Evolutionary conservation across 208 protist species (phyloP).

Genomic region (Leishmania tarentolae): DNA sequence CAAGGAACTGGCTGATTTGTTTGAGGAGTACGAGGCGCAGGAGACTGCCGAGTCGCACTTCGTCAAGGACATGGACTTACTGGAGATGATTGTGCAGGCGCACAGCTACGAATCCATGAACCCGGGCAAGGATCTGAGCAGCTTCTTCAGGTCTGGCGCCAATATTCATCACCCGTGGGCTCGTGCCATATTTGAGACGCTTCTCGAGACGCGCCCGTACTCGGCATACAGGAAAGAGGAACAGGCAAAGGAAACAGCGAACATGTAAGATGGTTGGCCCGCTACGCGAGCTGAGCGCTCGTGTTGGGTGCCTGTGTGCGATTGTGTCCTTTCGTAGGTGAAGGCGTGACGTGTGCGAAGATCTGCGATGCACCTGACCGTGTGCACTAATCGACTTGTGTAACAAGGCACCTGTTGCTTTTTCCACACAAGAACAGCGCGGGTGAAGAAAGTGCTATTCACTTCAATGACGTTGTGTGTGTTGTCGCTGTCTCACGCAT

Average conservation of each 20-base stretch:
- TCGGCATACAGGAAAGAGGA: conserved; percentile 15
- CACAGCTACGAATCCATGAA: conserved; percentile 78
- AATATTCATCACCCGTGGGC: conserved; percentile 84
- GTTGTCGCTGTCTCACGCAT: neutral
- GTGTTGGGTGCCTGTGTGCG: neutral
- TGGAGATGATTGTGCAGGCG: conserved; percentile 94
- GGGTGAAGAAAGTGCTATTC: neutral
- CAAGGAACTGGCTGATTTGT: conserved; percentile 68
- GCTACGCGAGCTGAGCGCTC: neutral
- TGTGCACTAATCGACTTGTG: no score
- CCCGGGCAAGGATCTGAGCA: conserved; percentile 70
- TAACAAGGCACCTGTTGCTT: neutral
- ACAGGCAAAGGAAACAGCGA: conserved; percentile 1
- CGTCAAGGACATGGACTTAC: conserved; percentile 92
- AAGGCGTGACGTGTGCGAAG: neutral
- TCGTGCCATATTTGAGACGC: conserved; percentile 64
- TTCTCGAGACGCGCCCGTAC: conserved; percentile 48
- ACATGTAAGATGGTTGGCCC: neutral
- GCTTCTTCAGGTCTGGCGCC: conserved; percentile 76
- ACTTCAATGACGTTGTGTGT: neutral
- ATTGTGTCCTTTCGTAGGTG: neutral
- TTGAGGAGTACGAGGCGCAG: conserved; percentile 89
- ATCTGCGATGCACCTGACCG: neutral
- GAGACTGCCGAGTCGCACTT: conserved; percentile 81
- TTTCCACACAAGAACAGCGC: neutral